Percentiles rank a stretch among this genome's conserved stretches.
These are phyloP conservation scores for Aechmea fasciata DNA, from an alignment of 176 grass and related monocot genomes.

Conservation along the genomic window DNA sequence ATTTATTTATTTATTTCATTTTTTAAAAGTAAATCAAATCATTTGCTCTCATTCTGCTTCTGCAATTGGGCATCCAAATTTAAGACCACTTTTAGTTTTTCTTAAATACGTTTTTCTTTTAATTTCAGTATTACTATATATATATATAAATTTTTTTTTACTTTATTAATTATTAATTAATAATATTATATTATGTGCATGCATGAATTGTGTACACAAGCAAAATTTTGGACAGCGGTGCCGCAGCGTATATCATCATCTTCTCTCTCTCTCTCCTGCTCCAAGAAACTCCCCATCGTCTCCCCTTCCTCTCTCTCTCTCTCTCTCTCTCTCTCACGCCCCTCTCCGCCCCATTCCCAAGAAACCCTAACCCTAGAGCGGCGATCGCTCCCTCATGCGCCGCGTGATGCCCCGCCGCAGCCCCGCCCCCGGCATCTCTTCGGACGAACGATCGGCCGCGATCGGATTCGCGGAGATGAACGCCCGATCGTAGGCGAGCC, in stretches of 20 bases:
- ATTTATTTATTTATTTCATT: too few species aligned
- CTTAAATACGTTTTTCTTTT: too few species aligned
- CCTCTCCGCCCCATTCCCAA: conserved; percentile 9
- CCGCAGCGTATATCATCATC: not conserved
- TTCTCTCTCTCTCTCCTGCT: conserved; percentile 15
- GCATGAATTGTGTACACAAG: conserved; percentile 11
- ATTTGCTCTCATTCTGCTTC: too few species aligned
- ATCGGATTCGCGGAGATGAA: not conserved
- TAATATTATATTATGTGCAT: conserved; percentile 10
- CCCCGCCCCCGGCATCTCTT: conserved; percentile 1
- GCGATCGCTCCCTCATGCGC: not conserved
- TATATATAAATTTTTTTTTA: too few species aligned
- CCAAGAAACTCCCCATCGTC: conserved; percentile 22
- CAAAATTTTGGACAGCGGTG: conserved; percentile 13
- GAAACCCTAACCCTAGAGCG: not conserved
- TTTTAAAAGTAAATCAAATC: too few species aligned
- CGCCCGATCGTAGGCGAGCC: not conserved
- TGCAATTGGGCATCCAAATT: too few species aligned
- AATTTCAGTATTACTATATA: too few species aligned
- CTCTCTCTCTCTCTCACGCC: conserved; percentile 23
- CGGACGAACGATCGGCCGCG: not conserved
- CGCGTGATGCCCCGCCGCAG: not conserved
- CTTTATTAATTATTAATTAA: too few species aligned
- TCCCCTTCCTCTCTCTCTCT: conserved; percentile 11
- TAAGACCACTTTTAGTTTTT: too few species aligned